Conservation (phyloP, 805 yeast genomes). For the Metschnikowia kofuensis region DNA sequence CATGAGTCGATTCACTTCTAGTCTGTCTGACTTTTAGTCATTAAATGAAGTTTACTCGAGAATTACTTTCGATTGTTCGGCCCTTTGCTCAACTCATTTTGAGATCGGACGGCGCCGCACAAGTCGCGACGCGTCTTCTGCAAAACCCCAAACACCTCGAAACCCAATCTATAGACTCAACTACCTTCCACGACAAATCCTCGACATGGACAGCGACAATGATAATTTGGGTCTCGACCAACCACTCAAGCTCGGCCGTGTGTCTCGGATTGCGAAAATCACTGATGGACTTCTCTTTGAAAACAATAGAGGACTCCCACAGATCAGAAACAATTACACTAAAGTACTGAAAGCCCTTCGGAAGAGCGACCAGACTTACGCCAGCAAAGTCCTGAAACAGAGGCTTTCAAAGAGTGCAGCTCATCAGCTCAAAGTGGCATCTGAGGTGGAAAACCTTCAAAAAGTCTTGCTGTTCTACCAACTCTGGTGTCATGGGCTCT, state of each 20-base stretch:
- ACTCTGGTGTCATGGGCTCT: conserved; percentile 43
- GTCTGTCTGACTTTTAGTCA: too few relatives aligned
- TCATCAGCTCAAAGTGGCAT: conserved; percentile 24
- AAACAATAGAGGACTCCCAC: conserved; percentile 31
- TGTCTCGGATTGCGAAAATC: conserved; percentile 31
- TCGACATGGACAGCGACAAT: conserved; percentile 7
- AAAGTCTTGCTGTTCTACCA: conserved; percentile 41
- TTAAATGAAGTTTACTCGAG: too few relatives aligned
- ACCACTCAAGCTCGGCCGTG: conserved; percentile 32
- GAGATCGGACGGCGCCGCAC: not conserved
- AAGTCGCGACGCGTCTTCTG: not conserved
- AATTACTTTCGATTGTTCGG: too few relatives aligned
- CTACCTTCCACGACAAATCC: too few relatives aligned
- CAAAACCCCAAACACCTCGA: not conserved
- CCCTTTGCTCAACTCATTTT: too few relatives aligned
- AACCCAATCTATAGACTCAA: not conserved
- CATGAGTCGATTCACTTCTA: too few relatives aligned
- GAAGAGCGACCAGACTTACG: conserved; percentile 23
- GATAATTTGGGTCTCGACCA: conserved; percentile 36
- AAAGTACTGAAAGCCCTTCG: conserved; percentile 25
- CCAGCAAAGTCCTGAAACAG: conserved; percentile 15
- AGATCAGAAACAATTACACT: conserved; percentile 30
- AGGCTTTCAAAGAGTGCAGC: conserved; percentile 15
- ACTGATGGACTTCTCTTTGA: conserved; percentile 39
- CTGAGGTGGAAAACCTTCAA: conserved; percentile 34